Conservation (phyloP, 768 basidiomycete species). For the Phaffia australis region DNA sequence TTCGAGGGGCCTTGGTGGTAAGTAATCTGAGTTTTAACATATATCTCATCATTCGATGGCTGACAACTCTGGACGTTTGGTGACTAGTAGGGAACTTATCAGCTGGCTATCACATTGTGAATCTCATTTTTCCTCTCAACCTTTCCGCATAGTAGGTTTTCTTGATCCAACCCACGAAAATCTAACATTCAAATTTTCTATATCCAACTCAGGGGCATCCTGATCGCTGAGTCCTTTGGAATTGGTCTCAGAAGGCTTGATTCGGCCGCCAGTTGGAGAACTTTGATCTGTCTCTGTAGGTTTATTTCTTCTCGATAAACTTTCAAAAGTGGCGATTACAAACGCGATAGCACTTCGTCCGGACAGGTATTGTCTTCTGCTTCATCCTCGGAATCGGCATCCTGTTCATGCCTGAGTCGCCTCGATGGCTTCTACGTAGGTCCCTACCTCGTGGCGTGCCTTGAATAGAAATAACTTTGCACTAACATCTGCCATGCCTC, state of each 20-base stretch:
- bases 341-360: conserved; percentile 34
- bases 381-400: conserved; percentile 54
- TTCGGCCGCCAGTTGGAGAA: conserved; percentile 52
- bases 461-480: neutral
- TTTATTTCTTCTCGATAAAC: too few relatives aligned
- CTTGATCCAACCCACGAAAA: neutral
- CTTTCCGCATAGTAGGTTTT: neutral
- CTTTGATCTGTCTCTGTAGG: conserved; percentile 36
- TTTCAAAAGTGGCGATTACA: too few relatives aligned
- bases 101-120: conserved; percentile 47
- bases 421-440: conserved; percentile 26
- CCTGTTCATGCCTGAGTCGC: conserved; percentile 59
- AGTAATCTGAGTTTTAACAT: too few relatives aligned
- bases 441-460: neutral
- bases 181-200: conserved; percentile 42
- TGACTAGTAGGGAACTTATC: conserved; percentile 23
- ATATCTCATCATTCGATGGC: too few relatives aligned
- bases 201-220: conserved; percentile 29
- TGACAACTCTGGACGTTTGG: too few relatives aligned
- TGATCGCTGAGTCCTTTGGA: conserved; percentile 47
- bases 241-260: conserved; percentile 15
- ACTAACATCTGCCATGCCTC: neutral
- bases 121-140: neutral
- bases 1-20: conserved; percentile 48
- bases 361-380: conserved; percentile 55